Percentiles rank a stretch among this genome's conserved stretches.
phyloP scores from a whole-genome alignment of 345 rosid species.

The Eucalyptus sp. region DNA sequence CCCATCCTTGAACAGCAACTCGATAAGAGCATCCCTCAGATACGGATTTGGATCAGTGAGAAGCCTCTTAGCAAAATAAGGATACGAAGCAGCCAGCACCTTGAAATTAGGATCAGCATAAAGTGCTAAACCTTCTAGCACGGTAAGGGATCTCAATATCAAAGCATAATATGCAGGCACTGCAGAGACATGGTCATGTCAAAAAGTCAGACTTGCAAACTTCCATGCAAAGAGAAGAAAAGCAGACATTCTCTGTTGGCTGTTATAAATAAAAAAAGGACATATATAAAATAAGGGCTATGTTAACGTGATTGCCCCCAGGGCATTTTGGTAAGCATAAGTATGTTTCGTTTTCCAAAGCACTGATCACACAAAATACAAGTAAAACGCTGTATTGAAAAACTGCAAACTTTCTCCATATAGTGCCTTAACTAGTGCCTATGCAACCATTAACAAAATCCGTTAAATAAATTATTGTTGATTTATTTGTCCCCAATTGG shows the following conservation, averaged over 20 bases:
- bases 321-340: neutral
- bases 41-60: slow-evolving; percentile 98
- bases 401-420: neutral
- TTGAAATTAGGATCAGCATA: slow-evolving; percentile 95
- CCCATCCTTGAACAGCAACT: slow-evolving; percentile 94
- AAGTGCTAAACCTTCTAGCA: slow-evolving; percentile 93
- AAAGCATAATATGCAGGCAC: slow-evolving; percentile 95
- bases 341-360: neutral
- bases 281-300: neutral
- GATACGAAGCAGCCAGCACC: slow-evolving; percentile 98
- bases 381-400: neutral
- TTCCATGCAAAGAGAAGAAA: neutral
- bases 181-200: slow-evolving; percentile 18
- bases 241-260: neutral
- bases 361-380: neutral
- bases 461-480: neutral
- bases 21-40: slow-evolving; percentile 94
- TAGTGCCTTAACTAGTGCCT: neutral
- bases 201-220: neutral
- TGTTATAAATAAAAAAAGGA: neutral
- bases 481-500: neutral
- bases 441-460: neutral
- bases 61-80: slow-evolving; percentile 97
- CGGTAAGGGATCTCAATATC: slow-evolving; percentile 93
- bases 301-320: neutral